Conservation (phyloP, 2,329 filamentous ascomycete genomes). For the Fusarium sterilihyphosum region DNA sequence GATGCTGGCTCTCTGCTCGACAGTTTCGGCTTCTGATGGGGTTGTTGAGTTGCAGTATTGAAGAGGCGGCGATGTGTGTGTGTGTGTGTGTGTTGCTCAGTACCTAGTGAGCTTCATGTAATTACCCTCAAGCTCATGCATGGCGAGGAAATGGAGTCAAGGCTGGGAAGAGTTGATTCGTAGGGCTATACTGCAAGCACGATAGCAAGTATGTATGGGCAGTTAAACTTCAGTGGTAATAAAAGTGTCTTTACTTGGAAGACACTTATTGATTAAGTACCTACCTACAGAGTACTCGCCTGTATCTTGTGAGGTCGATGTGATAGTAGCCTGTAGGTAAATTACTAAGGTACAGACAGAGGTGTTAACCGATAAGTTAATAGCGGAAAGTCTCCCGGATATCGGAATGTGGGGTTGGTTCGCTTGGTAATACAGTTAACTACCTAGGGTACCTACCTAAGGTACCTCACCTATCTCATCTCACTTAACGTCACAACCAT, state of each 20-base stretch:
- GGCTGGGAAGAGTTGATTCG: not conserved
- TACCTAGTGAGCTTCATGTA: not conserved
- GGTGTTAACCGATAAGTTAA: not conserved
- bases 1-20: slow-evolving; percentile 88
- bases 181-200: not conserved
- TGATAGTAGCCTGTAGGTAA: not conserved
- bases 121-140: not conserved
- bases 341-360: no score
- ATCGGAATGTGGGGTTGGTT: slow-evolving; percentile 4
- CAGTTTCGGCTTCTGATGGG: slow-evolving; percentile 85
- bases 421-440: slow-evolving; percentile 1
- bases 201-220: not conserved
- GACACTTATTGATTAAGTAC: not conserved
- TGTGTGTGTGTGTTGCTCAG: not conserved
- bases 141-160: not conserved
- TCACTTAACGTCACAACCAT: slow-evolving; percentile 2
- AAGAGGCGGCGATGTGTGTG: not conserved
- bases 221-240: not conserved
- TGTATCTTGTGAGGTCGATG: not conserved
- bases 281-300: not conserved
- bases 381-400: not conserved
- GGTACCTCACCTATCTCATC: not conserved
- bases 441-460: not conserved
- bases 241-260: not conserved
- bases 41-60: not conserved